Evolutionary conservation across 176 grass and related monocot genomes (phyloP).

Genomic region (Canna indica): DNA sequence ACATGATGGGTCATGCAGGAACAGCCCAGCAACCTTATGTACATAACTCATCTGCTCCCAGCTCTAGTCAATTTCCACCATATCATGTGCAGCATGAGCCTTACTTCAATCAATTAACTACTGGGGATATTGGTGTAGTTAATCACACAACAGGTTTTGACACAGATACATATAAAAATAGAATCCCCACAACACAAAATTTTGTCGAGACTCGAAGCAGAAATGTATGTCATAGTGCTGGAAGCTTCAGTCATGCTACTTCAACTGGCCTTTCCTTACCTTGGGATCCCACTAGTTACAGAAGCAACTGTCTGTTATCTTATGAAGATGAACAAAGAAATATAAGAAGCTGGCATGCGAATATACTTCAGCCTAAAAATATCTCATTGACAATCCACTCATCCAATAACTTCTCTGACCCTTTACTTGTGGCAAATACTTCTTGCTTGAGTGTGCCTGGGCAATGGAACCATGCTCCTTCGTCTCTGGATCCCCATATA

Average conservation of each 20-base stretch:
- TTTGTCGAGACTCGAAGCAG: not conserved
- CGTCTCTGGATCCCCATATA: not conserved
- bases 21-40: not conserved
- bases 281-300: slow-evolving; percentile 7
- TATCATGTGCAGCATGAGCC: slow-evolving; percentile 6
- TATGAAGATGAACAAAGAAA: slow-evolving; percentile 8
- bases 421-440: slow-evolving; percentile 9
- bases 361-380: not conserved
- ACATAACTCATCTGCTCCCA: not conserved
- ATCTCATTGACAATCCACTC: not conserved
- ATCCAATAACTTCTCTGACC: not conserved
- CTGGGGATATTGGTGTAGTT: not conserved
- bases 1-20: not conserved
- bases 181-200: not conserved
- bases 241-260: not conserved
- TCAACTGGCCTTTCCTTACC: not conserved
- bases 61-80: slow-evolving; percentile 2
- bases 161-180: slow-evolving; percentile 10
- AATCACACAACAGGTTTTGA: slow-evolving; percentile 2
- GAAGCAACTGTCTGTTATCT: not conserved
- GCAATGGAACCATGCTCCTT: slow-evolving; percentile 1
- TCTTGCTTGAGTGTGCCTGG: not conserved
- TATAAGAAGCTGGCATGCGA: not conserved
- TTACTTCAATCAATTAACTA: not conserved
- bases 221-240: not conserved